Percentiles rank a stretch among this genome's conserved stretches.
Conservation (phyloP, 768 basidiomycete species). For the Coprinopsis strossmayeri region DNA sequence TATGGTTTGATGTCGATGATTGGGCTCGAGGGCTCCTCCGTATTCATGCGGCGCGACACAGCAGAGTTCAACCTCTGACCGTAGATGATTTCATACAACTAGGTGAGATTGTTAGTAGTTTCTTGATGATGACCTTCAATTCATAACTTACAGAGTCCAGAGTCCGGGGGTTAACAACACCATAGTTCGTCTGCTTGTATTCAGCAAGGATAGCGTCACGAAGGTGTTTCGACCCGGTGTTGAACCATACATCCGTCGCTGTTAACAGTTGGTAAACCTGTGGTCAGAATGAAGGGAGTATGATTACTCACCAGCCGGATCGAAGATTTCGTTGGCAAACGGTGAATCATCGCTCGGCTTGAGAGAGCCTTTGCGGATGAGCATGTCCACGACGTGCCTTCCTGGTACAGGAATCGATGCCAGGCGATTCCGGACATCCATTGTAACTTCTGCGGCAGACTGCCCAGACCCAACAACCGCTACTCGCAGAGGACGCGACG, state of each 20-base stretch:
- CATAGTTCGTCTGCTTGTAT: slow-evolving; percentile 46
- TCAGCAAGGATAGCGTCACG: slow-evolving; percentile 33
- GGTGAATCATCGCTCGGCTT: slow-evolving; percentile 48
- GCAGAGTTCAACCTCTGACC: slow-evolving; percentile 40
- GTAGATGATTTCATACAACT: slow-evolving; percentile 47
- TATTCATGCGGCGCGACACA: slow-evolving; percentile 28
- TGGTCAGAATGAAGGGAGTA: neutral
- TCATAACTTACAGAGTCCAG: slow-evolving; percentile 28
- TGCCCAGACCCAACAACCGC: slow-evolving; percentile 45
- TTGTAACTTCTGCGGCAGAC: slow-evolving; percentile 39
- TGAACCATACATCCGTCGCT: slow-evolving; percentile 37
- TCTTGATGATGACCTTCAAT: neutral
- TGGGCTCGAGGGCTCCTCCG: slow-evolving; percentile 14
- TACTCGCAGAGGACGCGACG: slow-evolving; percentile 28
- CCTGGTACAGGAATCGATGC: slow-evolving; percentile 20
- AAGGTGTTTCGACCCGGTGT: slow-evolving; percentile 26
- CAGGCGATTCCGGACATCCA: slow-evolving; percentile 37
- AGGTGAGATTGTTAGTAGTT: neutral
- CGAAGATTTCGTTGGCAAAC: slow-evolving; percentile 50
- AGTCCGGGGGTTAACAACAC: slow-evolving; percentile 44
- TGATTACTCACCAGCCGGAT: slow-evolving; percentile 33
- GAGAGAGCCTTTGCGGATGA: slow-evolving; percentile 43
- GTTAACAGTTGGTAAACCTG: neutral
- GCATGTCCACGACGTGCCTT: slow-evolving; percentile 38
- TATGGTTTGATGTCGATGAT: slow-evolving; percentile 32